Evolutionary conservation across 306 rosid species (phyloP), one percentile per base, ranked within the genome.

Genomic region (Pyrus betulifolia): DNA sequence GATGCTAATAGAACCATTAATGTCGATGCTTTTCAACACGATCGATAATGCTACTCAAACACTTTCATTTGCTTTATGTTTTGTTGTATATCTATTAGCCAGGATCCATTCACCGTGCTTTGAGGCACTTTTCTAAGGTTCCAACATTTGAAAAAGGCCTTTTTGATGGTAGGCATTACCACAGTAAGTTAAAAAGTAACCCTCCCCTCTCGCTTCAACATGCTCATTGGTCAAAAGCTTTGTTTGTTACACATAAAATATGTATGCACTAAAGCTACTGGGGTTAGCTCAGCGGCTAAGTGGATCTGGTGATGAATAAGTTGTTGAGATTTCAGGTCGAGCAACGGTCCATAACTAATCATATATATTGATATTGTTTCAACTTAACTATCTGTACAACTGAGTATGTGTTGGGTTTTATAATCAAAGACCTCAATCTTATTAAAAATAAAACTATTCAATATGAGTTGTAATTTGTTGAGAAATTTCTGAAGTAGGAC

Each of bases 101-200:
- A 58, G 23, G 51, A 71, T 55, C 65, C 75, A 33, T 28, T 60
- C 75, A 71, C 31, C 12, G 75, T 71, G 75, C 65, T 46, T 15
- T 51, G 23, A 71, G 65, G 65, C 31, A 71, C 33, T 33, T 54
- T 31, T 55, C 40, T n/a, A 19, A 31, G 46, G 59, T 59, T 31
- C 55, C 46, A 33, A 71, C 38, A 15, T 35, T 46, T n/a, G 55
- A 5, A 55, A 14, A 62, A n/a, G 13, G 30, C 49, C 35, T n/a
- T 33, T 21, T 35, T 10, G 66, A 33, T 57, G 52, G 52, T 72
- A 52, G 76, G 49, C 15, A 58, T 57, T 9, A 2, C 62, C 62
- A n/a, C 0, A 49, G 55, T 10, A 58, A 58, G 27, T 57, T n/a
- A 57, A 58, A 71, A 54, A 71, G 75, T 11, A 52, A 31, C 6